Percentiles rank a stretch among this genome's conserved stretches.
phyloP scores from a whole-genome alignment of 2,329 filamentous ascomycete species.

The Lomentospora prolificans region DNA sequence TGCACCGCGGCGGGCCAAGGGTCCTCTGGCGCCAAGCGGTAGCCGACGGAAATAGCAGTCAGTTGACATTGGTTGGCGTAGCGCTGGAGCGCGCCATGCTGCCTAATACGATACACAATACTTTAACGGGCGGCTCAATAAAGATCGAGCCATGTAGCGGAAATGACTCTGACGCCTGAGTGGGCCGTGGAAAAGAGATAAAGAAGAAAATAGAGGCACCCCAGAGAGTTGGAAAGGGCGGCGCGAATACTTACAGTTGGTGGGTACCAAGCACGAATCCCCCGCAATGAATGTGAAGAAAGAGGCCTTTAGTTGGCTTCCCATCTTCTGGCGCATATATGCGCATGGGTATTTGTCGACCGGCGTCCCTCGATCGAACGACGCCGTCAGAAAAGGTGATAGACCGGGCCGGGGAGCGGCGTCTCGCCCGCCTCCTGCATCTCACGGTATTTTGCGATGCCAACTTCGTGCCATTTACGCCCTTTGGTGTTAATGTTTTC shows the following conservation, averaged over 20 bases:
- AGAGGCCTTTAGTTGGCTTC: slow-evolving; percentile 26
- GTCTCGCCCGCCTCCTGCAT: slow-evolving; percentile 45
- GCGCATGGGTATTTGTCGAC: slow-evolving; percentile 33
- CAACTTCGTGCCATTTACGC: slow-evolving; percentile 33
- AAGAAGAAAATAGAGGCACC: not conserved
- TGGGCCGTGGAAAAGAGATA: not conserved
- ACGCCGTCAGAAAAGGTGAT: slow-evolving; percentile 33
- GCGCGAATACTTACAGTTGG: slow-evolving; percentile 4
- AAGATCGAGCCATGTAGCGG: too few relatives aligned
- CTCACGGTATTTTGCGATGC: slow-evolving; percentile 41
- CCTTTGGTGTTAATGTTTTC: not conserved
- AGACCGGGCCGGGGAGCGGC: slow-evolving; percentile 32
- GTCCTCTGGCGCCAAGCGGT: slow-evolving; percentile 49
- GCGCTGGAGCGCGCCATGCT: slow-evolving; percentile 30
- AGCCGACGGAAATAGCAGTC: slow-evolving; percentile 45
- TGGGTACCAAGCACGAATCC: slow-evolving; percentile 26
- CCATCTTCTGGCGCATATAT: slow-evolving; percentile 39
- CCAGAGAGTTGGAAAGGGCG: not conserved
- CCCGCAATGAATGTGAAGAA: slow-evolving; percentile 47
- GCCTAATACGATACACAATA: slow-evolving; percentile 1
- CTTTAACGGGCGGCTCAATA: too few relatives aligned
- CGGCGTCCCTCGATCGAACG: slow-evolving; percentile 41
- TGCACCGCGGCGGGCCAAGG: slow-evolving; percentile 44
- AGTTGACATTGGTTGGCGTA: slow-evolving; percentile 38
- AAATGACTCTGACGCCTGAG: not conserved